Evolutionary conservation across 768 basidiomycete genomes (phyloP).

Genomic region (Fomitopsis pulvina): DNA sequence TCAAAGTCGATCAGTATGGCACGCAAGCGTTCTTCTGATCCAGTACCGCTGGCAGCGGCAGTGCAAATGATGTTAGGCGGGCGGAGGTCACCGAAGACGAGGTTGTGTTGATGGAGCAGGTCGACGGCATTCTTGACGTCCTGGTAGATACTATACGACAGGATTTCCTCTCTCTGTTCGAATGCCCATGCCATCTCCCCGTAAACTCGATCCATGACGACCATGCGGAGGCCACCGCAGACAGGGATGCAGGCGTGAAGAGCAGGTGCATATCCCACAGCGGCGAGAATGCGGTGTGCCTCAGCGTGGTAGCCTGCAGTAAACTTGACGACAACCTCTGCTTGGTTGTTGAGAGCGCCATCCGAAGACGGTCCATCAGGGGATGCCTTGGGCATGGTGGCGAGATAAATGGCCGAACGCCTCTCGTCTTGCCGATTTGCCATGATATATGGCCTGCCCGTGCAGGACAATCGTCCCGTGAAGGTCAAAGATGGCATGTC

Average conservation of each 20-base stretch:
- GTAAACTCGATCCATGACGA: no score
- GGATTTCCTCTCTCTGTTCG: no score
- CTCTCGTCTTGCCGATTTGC: background rate
- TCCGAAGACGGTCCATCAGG: background rate
- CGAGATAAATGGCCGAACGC: background rate
- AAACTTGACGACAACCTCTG: conserved; percentile 14
- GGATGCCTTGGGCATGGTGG: background rate
- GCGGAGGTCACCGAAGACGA: no score
- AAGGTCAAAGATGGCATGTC: background rate
- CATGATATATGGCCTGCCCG: background rate
- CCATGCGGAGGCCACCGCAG: conserved; percentile 6
- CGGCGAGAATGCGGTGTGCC: conserved; percentile 8
- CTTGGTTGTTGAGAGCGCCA: background rate
- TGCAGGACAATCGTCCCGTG: background rate
- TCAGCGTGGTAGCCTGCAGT: conserved; percentile 1
- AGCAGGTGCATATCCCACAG: conserved; percentile 2
- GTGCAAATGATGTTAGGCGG: no score
- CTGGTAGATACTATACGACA: no score
- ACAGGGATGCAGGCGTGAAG: conserved; percentile 6
- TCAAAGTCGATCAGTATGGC: no score
- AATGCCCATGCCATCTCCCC: no score
- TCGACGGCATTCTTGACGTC: no score
- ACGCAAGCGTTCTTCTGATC: no score
- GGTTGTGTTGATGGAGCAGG: no score
- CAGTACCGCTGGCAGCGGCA: no score